Base-by-base conservation (phyloP, 495 filamentous ascomycete genomes). In the Astrothelium macrocarpum region DNA sequence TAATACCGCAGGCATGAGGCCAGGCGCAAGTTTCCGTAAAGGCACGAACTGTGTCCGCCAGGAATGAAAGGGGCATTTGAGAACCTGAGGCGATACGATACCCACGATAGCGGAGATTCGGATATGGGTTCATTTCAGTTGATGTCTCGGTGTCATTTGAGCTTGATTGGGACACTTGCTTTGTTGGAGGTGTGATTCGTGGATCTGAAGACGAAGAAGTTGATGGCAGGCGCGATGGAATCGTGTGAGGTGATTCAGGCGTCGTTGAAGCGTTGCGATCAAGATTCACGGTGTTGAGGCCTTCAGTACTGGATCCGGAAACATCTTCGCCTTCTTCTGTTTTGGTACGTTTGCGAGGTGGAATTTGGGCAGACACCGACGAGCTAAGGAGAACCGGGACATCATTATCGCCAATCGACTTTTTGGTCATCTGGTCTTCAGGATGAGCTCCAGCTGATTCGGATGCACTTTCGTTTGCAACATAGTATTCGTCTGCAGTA, bases 11-110 rank as follows among this genome's bases (percentile, higher is more conserved):
- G 26, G 85, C 85, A 71, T 91, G 94, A 36, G 88, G 84, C 81
- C 90, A 95, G 9, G 85, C 81, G 0, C 88, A 82, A 49, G 89
- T 82, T 75, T 95, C 92, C 32, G 94, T 73, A 64, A 96, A 88
- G 16, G 84, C 80, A 10, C 83, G 78, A 32, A 95, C 73, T 16
- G 86, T 80, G 34, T 87, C 85, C 42, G 88, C 82, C 31, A 90
- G 88, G 66, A 84, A 83, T 49, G 88, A 85, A 23, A 86, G 77
- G 2, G 91, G 91, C 85, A 95, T 91, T 63, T 89, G 83, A 11
- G 76, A 67, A 23, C 90, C 90, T 20, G 83, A 75, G 7, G 79
- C 81, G 5, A 81, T 80, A 32, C 90, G 86, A 20, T 82, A 65
- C 23, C 77, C 77, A 46, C 67, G 72, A 66, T 79, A 79, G 12